Conservation (phyloP, 164 flowering plant species). For the Cinnamomum chago region DNA sequence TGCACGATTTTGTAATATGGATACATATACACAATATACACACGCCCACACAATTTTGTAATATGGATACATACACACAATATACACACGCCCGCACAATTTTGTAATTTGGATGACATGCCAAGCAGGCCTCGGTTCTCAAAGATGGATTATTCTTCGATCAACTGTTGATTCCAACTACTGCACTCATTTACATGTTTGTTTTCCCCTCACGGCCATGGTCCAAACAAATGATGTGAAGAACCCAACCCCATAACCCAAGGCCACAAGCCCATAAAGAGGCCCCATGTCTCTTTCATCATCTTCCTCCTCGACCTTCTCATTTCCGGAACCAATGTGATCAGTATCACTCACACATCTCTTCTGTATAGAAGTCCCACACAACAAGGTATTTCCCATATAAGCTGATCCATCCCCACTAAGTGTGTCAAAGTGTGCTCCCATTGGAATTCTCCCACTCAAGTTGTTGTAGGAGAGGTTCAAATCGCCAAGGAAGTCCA, state of each 20-base stretch:
- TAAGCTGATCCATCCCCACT: slow-evolving; percentile 10
- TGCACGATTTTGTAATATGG: no score
- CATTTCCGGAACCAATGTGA: no score
- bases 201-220: no score
- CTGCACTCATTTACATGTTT: no score
- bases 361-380: slow-evolving; percentile 9
- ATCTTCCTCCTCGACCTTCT: not conserved
- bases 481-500: slow-evolving; percentile 8
- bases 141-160: no score
- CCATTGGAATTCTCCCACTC: slow-evolving; percentile 19
- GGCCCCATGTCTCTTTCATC: not conserved
- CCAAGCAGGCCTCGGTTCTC: no score
- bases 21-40: no score
- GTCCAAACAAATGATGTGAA: not conserved
- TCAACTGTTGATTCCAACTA: no score
- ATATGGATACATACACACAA: no score
- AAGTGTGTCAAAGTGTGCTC: slow-evolving; percentile 12
- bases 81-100: no score
- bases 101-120: no score
- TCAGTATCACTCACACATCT: not conserved
- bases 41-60: no score
- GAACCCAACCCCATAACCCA: slow-evolving; percentile 15
- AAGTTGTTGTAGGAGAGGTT: slow-evolving; percentile 20
- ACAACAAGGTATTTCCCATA: slow-evolving; percentile 14
- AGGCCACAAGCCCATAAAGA: not conserved